These are phyloP conservation scores for Auricularia auricula-judae DNA, from an alignment of 768 basidiomycete genomes.

Conservation along the genomic window DNA sequence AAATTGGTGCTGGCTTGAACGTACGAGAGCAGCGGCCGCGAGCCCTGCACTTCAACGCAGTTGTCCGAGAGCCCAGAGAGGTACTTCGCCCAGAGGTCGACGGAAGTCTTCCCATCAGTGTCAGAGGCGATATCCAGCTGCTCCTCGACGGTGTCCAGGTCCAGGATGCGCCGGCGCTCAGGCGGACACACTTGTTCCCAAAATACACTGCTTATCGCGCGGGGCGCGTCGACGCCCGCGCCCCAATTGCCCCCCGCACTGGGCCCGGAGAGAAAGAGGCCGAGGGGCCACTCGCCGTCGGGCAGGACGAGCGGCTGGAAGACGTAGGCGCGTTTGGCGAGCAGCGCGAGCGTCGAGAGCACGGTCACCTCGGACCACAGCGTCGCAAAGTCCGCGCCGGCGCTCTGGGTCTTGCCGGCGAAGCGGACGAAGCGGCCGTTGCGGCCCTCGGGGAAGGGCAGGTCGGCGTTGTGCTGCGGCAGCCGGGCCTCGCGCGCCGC, in stretches of 20 bases:
- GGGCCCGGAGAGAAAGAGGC: constrained; percentile 47
- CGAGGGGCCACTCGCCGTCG: constrained; percentile 27
- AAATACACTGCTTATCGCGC: constrained; percentile 38
- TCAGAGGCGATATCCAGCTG: constrained; percentile 22
- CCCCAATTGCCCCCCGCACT: constrained; percentile 36
- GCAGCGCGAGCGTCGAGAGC: background rate
- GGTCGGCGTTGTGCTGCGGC: background rate
- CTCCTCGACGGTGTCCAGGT: constrained; percentile 11
- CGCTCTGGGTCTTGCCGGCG: background rate
- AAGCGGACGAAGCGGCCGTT: background rate
- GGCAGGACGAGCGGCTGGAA: background rate
- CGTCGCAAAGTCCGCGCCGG: background rate
- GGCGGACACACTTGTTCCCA: constrained; percentile 37
- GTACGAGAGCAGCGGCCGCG: too few relatives aligned
- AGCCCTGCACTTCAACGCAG: constrained; percentile 29
- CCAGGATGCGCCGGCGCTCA: constrained; percentile 22
- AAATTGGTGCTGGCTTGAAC: too few relatives aligned
- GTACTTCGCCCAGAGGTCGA: constrained; percentile 39
- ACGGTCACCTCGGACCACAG: background rate
- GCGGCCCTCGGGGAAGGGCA: background rate
- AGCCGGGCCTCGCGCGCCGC: background rate
- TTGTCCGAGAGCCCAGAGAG: constrained; percentile 24
- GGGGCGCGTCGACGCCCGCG: constrained; percentile 13
- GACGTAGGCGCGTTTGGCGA: background rate
- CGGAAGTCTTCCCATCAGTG: constrained; percentile 27